Evolutionary conservation across 495 filamentous ascomycete genomes (phyloP).

Genomic region (Penicillium waksmanii): DNA sequence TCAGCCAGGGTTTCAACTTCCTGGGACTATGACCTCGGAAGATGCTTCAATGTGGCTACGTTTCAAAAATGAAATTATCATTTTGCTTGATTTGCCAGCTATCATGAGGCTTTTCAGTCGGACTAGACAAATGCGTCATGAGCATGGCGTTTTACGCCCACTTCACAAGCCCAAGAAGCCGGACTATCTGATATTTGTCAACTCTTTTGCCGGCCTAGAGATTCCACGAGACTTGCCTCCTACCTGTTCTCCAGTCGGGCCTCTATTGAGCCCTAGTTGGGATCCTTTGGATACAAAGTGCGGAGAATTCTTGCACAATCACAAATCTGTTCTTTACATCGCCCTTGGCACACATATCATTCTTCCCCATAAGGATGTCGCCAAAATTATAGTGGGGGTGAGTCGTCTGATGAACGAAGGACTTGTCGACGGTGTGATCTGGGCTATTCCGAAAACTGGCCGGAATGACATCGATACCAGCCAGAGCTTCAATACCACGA

Average conservation of each 20-base stretch:
- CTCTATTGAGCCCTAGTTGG: slow-evolving; percentile 35
- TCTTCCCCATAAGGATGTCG: slow-evolving; percentile 24
- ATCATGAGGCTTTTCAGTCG: slow-evolving; percentile 30
- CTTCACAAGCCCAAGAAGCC: slow-evolving; percentile 34
- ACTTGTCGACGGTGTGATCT: slow-evolving; percentile 43
- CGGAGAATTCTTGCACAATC: slow-evolving; percentile 25
- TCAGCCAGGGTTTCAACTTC: slow-evolving; percentile 41
- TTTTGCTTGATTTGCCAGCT: slow-evolving; percentile 22
- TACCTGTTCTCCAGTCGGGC: slow-evolving; percentile 35
- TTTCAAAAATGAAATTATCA: slow-evolving; percentile 32
- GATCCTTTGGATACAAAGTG: slow-evolving; percentile 25
- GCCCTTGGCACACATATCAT: slow-evolving; percentile 45
- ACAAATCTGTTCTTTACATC: slow-evolving; percentile 36
- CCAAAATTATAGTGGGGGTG: slow-evolving; percentile 32
- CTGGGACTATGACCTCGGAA: slow-evolving; percentile 37
- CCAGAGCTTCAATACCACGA: slow-evolving; percentile 3
- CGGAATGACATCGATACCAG: slow-evolving; percentile 21
- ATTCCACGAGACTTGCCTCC: slow-evolving; percentile 43
- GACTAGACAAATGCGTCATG: slow-evolving; percentile 34
- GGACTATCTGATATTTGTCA: slow-evolving; percentile 44
- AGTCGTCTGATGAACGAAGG: slow-evolving; percentile 23
- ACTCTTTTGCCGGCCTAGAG: slow-evolving; percentile 47
- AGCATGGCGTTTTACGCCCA: slow-evolving; percentile 28
- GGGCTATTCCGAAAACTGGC: slow-evolving; percentile 29
- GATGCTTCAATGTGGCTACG: slow-evolving; percentile 37